A percentile compares a stretch with the other conserved stretches of the same genome.
These are phyloP conservation scores for Thalassiosira livingstoniorum DNA, from an alignment of 352 stramenopile species.

Conservation along the genomic window DNA sequence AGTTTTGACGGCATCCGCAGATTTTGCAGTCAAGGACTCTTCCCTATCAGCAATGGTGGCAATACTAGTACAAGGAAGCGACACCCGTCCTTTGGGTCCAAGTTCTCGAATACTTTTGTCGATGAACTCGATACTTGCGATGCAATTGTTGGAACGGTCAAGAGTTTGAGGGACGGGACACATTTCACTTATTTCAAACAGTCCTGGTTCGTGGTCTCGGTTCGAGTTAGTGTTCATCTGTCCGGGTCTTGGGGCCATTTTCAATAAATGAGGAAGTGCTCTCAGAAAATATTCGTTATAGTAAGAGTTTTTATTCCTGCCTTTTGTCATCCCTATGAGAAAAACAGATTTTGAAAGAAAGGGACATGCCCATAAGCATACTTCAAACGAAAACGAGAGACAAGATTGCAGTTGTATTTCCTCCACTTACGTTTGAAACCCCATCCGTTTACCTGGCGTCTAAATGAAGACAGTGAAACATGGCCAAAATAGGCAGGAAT, in stretches of 20 bases:
- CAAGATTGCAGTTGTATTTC: not conserved
- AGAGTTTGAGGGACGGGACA: not conserved
- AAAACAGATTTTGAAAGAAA: not conserved
- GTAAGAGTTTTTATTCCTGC: not conserved
- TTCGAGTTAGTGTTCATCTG: not conserved
- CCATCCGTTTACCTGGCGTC: constrained; percentile 74
- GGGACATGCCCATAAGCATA: not conserved
- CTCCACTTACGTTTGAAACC: constrained; percentile 40
- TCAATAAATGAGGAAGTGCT: not conserved
- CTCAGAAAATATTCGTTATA: not conserved
- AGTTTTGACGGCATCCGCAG: too few species aligned
- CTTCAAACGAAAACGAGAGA: not conserved
- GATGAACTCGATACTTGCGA: not conserved
- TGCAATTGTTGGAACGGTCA: not conserved
- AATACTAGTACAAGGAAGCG: too few species aligned
- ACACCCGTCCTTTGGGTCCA: not conserved
- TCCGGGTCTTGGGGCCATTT: not conserved
- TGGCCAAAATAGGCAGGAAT: constrained; percentile 74
- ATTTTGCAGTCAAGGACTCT: too few species aligned
- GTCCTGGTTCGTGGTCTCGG: not conserved
- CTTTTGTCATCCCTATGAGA: not conserved
- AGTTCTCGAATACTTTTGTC: not conserved
- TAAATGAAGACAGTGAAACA: constrained; percentile 76
- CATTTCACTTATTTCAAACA: not conserved
- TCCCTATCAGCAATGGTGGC: too few species aligned